Evolutionary conservation across 2,329 filamentous ascomycete species (phyloP), one percentile per base, ranked within the genome.

Genomic region (Alternaria arborescens): DNA sequence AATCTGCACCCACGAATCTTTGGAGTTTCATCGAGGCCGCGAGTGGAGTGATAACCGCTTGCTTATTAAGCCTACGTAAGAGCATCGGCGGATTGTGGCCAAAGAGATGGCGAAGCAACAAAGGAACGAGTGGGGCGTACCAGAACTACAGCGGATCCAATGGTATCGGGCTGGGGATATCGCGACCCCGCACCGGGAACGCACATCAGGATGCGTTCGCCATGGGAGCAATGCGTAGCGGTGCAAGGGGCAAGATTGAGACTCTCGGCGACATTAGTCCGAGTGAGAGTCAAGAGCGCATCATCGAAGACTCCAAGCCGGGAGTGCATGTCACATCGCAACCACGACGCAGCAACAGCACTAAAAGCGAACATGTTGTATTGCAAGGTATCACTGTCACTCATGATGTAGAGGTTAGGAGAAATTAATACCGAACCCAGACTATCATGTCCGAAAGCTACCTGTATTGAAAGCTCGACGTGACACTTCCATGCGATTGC

Each of bases 11-110:
- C 2, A 65, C 71, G 1, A 73, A 73, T 48, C 62, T 74, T 2
- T 74, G 71, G 71, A 72, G 69, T 8, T 73, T 67, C 36, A 70
- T 74, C 43, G 71, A 74, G 47, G 65, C 70, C 20, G 70, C 70
- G 7, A 64, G 64, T 11, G 71, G 71, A 5, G 66, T 74, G 2
- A 70, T 74, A 6, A 73, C 70, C 53, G 70, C 70, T 2, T 74
- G 71, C 32, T 52, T 74, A 11, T 71, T 72, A 46, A 70, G 69
- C 44, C 54, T 74, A 7, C 68, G 71, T 0, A 61, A 65, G 16
- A 63, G 46, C n/a, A 58, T 70, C 10, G 38, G 56, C 3, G 16
- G 11, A 0, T 22, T 68, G 7, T 70, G 68, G 66, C 68, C 68
- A 5, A 60, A 58, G 30, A 64, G 34, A 34, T 67, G 64, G 68